These are phyloP conservation scores for Sisymbrium irio DNA, from an alignment of 345 rosid genomes.

Conservation along the genomic window DNA sequence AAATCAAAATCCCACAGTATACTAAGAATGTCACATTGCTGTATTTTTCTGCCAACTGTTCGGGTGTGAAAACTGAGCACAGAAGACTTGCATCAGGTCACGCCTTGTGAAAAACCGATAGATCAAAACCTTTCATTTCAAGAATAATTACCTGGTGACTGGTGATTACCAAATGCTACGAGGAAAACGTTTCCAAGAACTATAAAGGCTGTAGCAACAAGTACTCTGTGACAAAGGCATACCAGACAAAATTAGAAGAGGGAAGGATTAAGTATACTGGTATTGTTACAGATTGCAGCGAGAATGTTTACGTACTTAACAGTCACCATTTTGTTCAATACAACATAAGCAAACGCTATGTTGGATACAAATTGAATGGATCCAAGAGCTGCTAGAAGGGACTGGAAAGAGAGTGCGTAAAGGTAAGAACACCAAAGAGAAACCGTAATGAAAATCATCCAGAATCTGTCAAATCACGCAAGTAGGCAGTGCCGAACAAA, in stretches of 20 bases:
- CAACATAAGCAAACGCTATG: constrained; percentile 94
- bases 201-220: constrained; percentile 88
- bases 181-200: constrained; percentile 94
- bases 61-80: constrained; percentile 86
- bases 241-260: constrained; percentile 7
- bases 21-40: constrained; percentile 78
- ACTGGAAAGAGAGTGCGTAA: constrained; percentile 50
- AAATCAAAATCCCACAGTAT: constrained; percentile 69
- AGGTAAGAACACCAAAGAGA: background rate
- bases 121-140: background rate
- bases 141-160: constrained; percentile 75
- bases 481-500: background rate
- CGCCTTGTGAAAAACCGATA: background rate
- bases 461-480: background rate
- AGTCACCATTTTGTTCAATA: constrained; percentile 81
- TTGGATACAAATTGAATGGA: constrained; percentile 95
- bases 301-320: constrained; percentile 71
- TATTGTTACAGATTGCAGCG: background rate
- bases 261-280: background rate
- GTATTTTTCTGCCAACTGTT: constrained; percentile 93
- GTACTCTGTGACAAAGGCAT: constrained; percentile 55
- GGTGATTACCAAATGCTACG: constrained; percentile 97
- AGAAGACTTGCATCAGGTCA: constrained; percentile 7
- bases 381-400: constrained; percentile 98
- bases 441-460: background rate